A percentile compares a stretch with the other conserved stretches of the same genome.
Evolutionary conservation across 441 rosid species (phyloP).

Genomic region (Mallotus repandus): DNA sequence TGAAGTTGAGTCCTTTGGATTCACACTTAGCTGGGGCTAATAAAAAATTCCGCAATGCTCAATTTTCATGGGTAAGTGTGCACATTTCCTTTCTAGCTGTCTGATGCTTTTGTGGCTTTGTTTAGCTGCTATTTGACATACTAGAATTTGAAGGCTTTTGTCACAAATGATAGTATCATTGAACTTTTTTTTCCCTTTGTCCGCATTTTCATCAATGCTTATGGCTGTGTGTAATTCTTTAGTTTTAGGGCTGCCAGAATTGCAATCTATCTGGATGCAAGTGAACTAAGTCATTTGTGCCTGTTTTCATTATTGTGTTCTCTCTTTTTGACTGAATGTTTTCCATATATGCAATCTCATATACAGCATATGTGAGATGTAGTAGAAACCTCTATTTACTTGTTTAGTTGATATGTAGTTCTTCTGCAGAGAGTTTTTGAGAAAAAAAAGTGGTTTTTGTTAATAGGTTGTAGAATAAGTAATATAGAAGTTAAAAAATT

Average conservation of each 20-base stretch:
- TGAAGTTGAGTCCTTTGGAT: constrained; percentile 82
- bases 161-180: background rate
- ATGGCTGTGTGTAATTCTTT: constrained; percentile 3
- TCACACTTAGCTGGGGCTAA: constrained; percentile 80
- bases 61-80: constrained; percentile 87
- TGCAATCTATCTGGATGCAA: constrained; percentile 1
- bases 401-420: too few relatives aligned
- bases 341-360: background rate
- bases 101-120: background rate
- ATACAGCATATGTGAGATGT: background rate
- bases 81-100: constrained; percentile 1
- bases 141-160: background rate
- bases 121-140: background rate
- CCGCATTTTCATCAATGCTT: background rate
- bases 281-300: background rate
- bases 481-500: background rate
- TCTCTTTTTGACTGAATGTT: background rate
- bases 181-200: background rate
- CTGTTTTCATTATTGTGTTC: background rate
- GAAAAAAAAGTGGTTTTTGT: background rate
- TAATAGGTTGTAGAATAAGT: background rate
- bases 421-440: background rate
- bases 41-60: constrained; percentile 84
- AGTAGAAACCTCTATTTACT: too few relatives aligned
- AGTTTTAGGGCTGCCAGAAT: constrained; percentile 7